Evolutionary conservation across 805 yeast genomes (phyloP).

Genomic region (Saccharomycopsis malanga): DNA sequence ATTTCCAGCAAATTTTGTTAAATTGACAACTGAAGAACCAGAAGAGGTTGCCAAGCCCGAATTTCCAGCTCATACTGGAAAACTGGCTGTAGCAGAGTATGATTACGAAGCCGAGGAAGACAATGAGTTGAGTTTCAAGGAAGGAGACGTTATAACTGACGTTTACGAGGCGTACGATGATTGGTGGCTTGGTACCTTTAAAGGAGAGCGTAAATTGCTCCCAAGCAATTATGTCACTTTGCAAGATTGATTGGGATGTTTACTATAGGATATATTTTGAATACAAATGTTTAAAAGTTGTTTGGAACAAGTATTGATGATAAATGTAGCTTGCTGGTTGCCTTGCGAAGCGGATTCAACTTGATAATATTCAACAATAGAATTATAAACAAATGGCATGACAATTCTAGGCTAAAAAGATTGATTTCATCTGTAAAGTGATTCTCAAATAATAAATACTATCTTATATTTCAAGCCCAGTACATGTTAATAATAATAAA

Average conservation of each 20-base stretch:
- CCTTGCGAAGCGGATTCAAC: too few species aligned
- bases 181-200: slow-evolving; percentile 91
- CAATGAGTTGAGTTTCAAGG: slow-evolving; percentile 79
- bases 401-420: too few species aligned
- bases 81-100: slow-evolving; percentile 58
- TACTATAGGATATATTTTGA: too few species aligned
- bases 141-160: slow-evolving; percentile 74
- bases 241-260: slow-evolving; percentile 13
- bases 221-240: slow-evolving; percentile 82
- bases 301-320: not conserved
- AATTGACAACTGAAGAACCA: slow-evolving; percentile 52
- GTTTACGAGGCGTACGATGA: slow-evolving; percentile 89
- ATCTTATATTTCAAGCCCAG: too few species aligned
- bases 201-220: slow-evolving; percentile 78
- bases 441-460: too few species aligned
- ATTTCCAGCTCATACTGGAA: slow-evolving; percentile 27
- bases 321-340: not conserved
- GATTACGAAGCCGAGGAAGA: slow-evolving; percentile 90
- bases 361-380: too few species aligned
- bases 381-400: too few species aligned
- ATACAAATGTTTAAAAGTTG: too few species aligned
- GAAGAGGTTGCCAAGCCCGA: slow-evolving; percentile 24
- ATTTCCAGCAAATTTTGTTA: slow-evolving; percentile 43
- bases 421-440: too few species aligned
- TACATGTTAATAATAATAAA: too few species aligned